Conservation (phyloP, 2,329 filamentous ascomycete species). For the Drechslerella stenobrocha region DNA sequence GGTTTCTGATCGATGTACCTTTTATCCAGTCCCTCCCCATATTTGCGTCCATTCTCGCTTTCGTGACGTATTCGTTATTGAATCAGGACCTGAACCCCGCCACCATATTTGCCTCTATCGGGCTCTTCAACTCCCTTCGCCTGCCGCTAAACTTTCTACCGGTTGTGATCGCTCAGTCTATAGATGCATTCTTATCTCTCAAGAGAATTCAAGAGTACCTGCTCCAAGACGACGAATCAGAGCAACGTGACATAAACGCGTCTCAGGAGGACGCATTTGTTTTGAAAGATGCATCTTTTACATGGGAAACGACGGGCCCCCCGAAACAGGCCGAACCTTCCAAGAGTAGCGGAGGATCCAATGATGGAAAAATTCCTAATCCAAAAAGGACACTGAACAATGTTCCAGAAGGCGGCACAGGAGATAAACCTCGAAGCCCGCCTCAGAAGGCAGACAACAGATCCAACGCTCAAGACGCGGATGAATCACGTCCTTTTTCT, state of each 20-base stretch:
- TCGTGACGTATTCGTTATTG: conserved; percentile 76
- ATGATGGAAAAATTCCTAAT: conserved; percentile 92
- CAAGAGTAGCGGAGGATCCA: conserved; percentile 82
- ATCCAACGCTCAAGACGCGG: conserved; percentile 53
- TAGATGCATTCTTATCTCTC: conserved; percentile 84
- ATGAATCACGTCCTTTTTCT: conserved; percentile 80
- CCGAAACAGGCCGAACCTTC: conserved; percentile 72
- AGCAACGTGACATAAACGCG: conserved; percentile 52
- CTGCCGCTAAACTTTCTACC: conserved; percentile 88
- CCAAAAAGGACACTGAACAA: conserved; percentile 57
- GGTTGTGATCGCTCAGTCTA: conserved; percentile 81
- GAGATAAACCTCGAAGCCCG: conserved; percentile 51
- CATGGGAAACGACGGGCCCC: conserved; percentile 74
- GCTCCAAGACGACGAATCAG: conserved; percentile 70
- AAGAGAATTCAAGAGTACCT: conserved; percentile 86
- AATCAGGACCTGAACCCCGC: conserved; percentile 72
- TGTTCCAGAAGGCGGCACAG: conserved; percentile 60
- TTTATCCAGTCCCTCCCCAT: conserved; percentile 76
- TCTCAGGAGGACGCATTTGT: conserved; percentile 52
- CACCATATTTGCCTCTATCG: conserved; percentile 85
- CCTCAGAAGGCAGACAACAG: too few relatives aligned
- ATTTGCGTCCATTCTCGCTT: conserved; percentile 92
- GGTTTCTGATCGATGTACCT: too few relatives aligned
- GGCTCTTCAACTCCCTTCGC: conserved; percentile 87
- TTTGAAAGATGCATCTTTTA: conserved; percentile 70